A percentile compares a stretch with the other conserved stretches of the same genome.
phyloP scores from a whole-genome alignment of 2,329 filamentous ascomycete species.

The Ophiostoma triangulosporum region DNA sequence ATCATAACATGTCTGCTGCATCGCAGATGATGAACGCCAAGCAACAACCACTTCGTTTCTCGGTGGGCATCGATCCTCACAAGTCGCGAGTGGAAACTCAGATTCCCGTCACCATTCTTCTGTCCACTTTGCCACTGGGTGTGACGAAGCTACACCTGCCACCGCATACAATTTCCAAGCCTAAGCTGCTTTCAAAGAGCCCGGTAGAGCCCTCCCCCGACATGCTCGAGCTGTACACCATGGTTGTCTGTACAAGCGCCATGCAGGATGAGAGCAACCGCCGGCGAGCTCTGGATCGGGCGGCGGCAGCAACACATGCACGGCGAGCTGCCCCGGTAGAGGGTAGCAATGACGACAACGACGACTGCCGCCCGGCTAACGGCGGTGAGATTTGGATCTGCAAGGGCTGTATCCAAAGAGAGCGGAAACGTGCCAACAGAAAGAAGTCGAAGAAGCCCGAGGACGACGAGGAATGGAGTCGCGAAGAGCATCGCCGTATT shows the following conservation, averaged over 20 bases:
- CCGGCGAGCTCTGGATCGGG: slow-evolving; percentile 51
- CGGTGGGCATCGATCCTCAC: slow-evolving; percentile 48
- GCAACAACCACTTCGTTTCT: slow-evolving; percentile 11
- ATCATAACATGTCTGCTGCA: neutral
- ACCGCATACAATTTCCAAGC: slow-evolving; percentile 83
- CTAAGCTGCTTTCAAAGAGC: slow-evolving; percentile 73
- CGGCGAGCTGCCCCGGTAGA: slow-evolving; percentile 22
- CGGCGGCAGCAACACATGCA: slow-evolving; percentile 30
- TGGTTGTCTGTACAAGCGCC: slow-evolving; percentile 82
- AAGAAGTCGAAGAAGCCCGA: slow-evolving; percentile 92
- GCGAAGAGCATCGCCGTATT: slow-evolving; percentile 66
- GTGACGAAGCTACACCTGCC: slow-evolving; percentile 76
- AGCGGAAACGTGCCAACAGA: slow-evolving; percentile 77
- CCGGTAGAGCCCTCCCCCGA: slow-evolving; percentile 52
- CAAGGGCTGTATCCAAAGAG: slow-evolving; percentile 76
- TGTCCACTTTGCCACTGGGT: slow-evolving; percentile 61
- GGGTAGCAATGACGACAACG: slow-evolving; percentile 49
- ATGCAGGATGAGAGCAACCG: slow-evolving; percentile 60
- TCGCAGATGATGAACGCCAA: neutral
- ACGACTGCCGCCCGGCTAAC: slow-evolving; percentile 56
- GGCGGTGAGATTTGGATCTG: slow-evolving; percentile 94
- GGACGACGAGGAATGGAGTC: slow-evolving; percentile 77
- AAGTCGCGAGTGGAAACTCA: slow-evolving; percentile 96
- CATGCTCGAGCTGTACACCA: slow-evolving; percentile 65
- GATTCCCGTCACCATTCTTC: slow-evolving; percentile 71